Conservation (phyloP, 352 stramenopile species). For the Phytopythium helicoides region DNA sequence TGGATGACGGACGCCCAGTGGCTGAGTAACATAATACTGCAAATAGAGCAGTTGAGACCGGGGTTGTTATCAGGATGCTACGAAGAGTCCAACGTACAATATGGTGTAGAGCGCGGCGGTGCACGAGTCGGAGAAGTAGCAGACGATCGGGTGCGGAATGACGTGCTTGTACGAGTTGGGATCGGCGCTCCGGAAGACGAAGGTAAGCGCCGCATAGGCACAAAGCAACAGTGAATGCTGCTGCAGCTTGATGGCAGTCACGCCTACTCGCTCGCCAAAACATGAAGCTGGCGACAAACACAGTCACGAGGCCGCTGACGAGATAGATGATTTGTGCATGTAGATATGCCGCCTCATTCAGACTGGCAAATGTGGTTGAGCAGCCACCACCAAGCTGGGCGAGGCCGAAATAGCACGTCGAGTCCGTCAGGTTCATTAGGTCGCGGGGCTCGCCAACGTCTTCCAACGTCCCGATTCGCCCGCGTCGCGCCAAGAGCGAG, state of each 20-base stretch:
- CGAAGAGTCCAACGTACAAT: conserved; percentile 23
- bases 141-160: conserved; percentile 31
- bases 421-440: conserved; percentile 24
- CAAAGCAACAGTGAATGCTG: conserved; percentile 37
- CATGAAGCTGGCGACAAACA: conserved; percentile 20
- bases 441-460: too few species aligned
- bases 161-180: conserved; percentile 36
- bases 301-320: conserved; percentile 19
- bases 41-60: neutral
- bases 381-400: conserved; percentile 24
- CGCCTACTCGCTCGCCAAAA: conserved; percentile 24
- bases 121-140: conserved; percentile 36
- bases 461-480: too few species aligned
- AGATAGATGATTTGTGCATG: conserved; percentile 29
- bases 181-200: conserved; percentile 28
- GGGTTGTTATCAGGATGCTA: neutral
- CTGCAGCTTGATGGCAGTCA: conserved; percentile 30
- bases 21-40: conserved; percentile 28
- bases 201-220: conserved; percentile 31
- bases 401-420: conserved; percentile 28
- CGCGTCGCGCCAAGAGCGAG: too few species aligned
- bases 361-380: conserved; percentile 24
- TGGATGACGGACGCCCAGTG: conserved; percentile 44
- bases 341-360: conserved; percentile 23
- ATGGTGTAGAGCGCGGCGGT: conserved; percentile 44